Evolutionary conservation across 2,329 filamentous ascomycete species (phyloP), one percentile per base, ranked within the genome.

Genomic region (Leptographium lundbergii): DNA sequence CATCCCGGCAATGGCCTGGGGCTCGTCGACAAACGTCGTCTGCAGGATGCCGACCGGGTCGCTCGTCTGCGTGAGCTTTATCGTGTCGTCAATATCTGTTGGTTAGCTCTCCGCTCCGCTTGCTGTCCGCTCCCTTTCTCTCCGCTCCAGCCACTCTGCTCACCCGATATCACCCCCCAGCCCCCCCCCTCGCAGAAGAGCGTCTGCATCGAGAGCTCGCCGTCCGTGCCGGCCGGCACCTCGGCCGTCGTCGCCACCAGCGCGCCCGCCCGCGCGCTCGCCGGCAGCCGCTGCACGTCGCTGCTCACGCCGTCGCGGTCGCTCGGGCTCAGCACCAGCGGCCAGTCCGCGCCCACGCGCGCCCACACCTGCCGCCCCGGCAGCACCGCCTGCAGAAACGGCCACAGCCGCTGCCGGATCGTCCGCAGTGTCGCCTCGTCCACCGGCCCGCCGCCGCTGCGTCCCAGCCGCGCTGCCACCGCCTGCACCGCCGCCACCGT

Each of bases 51-150:
- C 89, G 9, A 87, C 78, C 0, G 90, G 85, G 56, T 89, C 86
- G 51, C 85, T 82, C 0, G 92, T 96, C 70, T 88, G 78, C 0
- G 92, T 96, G 64, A 91, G 76, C 72, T 97, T 96, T 76, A 97
- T 95, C 0, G 91, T 96, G 72, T 97, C 92, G 68, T 97, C 94
- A 64, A 97, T 82, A 66, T 97, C 92, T 85, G 55, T 9, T 24
- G 52, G 22, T 36, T 19, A 32, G 39, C n/a, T n/a, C 42, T n/a
- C 42, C n/a, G n/a, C n/a, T n/a, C n/a, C n/a, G n/a, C n/a, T n/a
- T n/a, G n/a, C n/a, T n/a, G n/a, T n/a, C n/a, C n/a, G n/a, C n/a
- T n/a, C n/a, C 17, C 19, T 5, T 47, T n/a, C 7, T 9, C 19
- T n/a, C 6, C n/a, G 17, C 1, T 4, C 7, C 24, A 5, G 3